Conservation (phyloP, 2,329 filamentous ascomycete species). For the Teratosphaeriaceae sp. region DNA sequence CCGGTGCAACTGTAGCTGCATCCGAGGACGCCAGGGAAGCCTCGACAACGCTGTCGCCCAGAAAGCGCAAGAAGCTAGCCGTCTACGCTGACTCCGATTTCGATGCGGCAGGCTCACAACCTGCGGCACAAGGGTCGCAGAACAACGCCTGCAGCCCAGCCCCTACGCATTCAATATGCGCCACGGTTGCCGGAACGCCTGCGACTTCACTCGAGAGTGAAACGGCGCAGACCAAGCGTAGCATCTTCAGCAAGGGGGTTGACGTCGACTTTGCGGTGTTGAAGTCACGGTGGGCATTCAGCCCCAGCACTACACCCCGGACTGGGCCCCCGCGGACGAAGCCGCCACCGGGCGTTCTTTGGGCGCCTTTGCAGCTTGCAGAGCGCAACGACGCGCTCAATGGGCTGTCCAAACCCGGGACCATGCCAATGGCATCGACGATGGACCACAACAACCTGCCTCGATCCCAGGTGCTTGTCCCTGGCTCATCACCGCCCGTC, state of each 20-base stretch:
- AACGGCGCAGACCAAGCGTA: slow-evolving; percentile 7
- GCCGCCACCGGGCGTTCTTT: slow-evolving; percentile 7
- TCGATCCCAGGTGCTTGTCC: not conserved
- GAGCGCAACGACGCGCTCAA: not conserved
- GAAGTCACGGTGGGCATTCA: slow-evolving; percentile 13
- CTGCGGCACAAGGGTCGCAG: not conserved
- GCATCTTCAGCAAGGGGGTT: slow-evolving; percentile 20
- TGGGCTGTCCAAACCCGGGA: not conserved
- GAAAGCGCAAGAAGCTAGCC: slow-evolving; percentile 24
- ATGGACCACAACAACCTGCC: not conserved
- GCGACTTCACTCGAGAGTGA: slow-evolving; percentile 17
- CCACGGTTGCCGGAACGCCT: slow-evolving; percentile 14
- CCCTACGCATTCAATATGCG: not conserved
- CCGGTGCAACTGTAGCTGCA: slow-evolving; percentile 29
- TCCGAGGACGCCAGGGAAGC: slow-evolving; percentile 12
- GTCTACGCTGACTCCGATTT: slow-evolving; percentile 18
- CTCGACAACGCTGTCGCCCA: slow-evolving; percentile 14
- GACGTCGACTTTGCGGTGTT: slow-evolving; percentile 16
- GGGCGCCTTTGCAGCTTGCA: slow-evolving; percentile 6
- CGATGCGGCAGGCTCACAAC: not conserved
- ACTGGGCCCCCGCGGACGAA: slow-evolving; percentile 10
- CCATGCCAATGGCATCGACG: too few relatives aligned
- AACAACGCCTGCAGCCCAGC: not conserved
- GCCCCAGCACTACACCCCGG: slow-evolving; percentile 6
- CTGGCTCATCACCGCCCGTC: slow-evolving; percentile 5